Base-by-base conservation (phyloP, 2,329 filamentous ascomycete species). In the Hortaea werneckii region DNA sequence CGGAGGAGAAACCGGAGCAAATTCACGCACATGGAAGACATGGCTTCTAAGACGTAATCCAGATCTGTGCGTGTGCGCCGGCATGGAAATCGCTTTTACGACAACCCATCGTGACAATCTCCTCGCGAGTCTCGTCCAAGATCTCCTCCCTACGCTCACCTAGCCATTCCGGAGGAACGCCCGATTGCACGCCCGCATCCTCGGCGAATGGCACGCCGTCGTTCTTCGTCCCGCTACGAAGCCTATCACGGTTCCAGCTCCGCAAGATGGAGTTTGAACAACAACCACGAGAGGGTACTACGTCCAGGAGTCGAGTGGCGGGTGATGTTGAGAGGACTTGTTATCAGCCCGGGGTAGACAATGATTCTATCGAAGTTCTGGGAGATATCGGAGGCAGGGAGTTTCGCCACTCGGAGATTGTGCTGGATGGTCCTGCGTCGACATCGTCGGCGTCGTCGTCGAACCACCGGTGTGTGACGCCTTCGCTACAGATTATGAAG, bases 11-110 rank as follows among this genome's bases (percentile, higher is more conserved):
- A 20, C 20, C 20, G 20, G 32, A 37, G 10, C 32, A 37, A 37
- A 12, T 12, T 37, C 20, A 20, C 20, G 20, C 20, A 20, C 20
- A 20, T 20, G 32, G 32, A 9, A 12, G n/a, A 35, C 32, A 40
- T 26, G 11, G 37, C 30, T 40, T 30, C 39, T 45, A 34, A 43
- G 6, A 20, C 20, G 20, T 20, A 4, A 1, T 4, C 7, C 37
- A 45, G 43, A 62, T 67, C 12, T 67, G 64, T 50, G 63, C 64
- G 37, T 66, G 63, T 44, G 63, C 60, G 6, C 64, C 64, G 29
- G 58, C 64, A 1, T 57, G 64, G 41, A 64, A 65, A 39, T 56
- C 62, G 3, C 51, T 66, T 6, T 43, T 61, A n/a, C 53, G 51
- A 40, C 46, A 54, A 27, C 59, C 55, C 2, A 38, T 62, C 40